Base-by-base conservation (phyloP, 805 yeast genomes). In the Lachancea thermotolerans region DNA sequence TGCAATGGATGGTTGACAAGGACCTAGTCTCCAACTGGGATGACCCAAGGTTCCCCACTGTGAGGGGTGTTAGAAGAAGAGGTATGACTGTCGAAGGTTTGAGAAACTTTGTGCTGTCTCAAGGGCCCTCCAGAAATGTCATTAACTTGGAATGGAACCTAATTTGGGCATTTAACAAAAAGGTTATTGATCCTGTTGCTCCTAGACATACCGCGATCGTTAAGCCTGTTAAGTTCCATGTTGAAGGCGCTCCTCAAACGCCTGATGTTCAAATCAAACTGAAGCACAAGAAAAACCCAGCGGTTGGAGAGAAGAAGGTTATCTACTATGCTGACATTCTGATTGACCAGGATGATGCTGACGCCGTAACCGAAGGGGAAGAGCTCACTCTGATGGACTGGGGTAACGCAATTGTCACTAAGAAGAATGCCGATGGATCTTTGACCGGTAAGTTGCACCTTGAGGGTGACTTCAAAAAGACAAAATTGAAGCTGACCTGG, bases 31-130 rank as follows among this genome's bases (percentile, higher is more conserved):
- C 77, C 18, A 89, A 88, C 71, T 93, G 99, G 99, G 97, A 93
- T 63, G 99, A 93, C 68, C 99, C 99, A 58, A 79, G 99, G 68
- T 93, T 93, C 88, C 99, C 99, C 56, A 93, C 99, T 39, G 96
- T 93, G 34, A 83, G 98, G 69, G 99, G 99, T 74, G 96, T 91
- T 44, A 87, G 97, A 75, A 83, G 99, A 77, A 85, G 99, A 74
- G 99, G 99, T 74, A 93, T 93, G 99, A 81, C 96, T 34, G 95
- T 93, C 52, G 97, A 93, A 73, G 99, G 98, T 54, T 79, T 93
- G 67, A 81, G 91, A 69, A 85, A 86, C 75, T 93, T 93, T 60
- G 85, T 93, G 55, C 74, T 93, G 50, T 78, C 95, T 41, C 98
- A 93, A 73, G 99, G 99, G 60, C 99, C 99, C 35, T 91, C 98